Evolutionary conservation across 352 stramenopile species (phyloP).

Genomic region (Stramenopiles sp.): DNA sequence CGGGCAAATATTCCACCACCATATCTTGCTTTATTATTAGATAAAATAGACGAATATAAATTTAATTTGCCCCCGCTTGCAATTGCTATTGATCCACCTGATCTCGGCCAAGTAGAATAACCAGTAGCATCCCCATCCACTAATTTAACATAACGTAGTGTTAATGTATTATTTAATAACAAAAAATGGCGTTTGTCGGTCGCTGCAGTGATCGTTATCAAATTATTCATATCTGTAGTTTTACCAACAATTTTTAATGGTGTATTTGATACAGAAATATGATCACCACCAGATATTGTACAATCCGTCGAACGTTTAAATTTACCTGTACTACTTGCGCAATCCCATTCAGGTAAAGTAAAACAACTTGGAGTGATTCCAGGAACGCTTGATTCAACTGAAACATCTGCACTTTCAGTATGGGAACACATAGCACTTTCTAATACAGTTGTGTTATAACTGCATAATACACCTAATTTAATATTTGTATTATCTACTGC

Average conservation of each 20-base stretch:
- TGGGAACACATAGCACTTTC: too few species aligned
- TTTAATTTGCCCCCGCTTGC: neutral
- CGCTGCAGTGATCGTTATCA: neutral
- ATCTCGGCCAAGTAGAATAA: neutral
- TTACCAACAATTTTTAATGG: neutral
- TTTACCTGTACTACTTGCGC: neutral
- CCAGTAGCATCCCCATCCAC: neutral
- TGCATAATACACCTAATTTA: too few species aligned
- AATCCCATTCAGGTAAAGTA: neutral
- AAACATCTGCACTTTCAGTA: too few species aligned
- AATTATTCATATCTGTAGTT: neutral
- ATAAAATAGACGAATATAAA: neutral
- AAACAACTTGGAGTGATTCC: too few species aligned
- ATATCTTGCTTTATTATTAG: neutral
- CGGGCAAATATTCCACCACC: neutral
- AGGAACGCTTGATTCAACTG: too few species aligned
- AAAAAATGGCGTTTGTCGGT: neutral
- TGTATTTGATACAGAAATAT: neutral
- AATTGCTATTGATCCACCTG: neutral
- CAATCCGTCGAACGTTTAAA: neutral
- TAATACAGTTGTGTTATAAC: too few species aligned
- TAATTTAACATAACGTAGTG: neutral
- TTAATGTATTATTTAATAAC: neutral
- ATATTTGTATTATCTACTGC: too few species aligned
- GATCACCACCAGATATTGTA: neutral